These are phyloP conservation scores for Chlorella vulgaris DNA, from an alignment of 139 green algal species.

Conservation along the genomic window DNA sequence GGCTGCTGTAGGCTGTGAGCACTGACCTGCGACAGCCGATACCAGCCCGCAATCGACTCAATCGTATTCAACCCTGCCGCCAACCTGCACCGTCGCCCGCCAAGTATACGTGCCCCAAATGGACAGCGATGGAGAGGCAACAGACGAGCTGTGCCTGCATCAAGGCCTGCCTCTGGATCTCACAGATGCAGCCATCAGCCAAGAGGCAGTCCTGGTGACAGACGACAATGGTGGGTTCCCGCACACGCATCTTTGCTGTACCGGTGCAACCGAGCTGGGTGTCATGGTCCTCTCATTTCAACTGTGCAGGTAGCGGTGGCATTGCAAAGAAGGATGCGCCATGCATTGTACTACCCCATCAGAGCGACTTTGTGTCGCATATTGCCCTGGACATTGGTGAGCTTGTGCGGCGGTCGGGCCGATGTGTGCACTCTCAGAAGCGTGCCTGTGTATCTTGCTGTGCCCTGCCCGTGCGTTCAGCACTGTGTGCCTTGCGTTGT, in stretches of 20 bases:
- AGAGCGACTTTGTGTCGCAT: constrained; percentile 86
- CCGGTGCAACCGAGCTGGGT: neutral
- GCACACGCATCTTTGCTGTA: neutral
- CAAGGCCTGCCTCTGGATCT: constrained; percentile 23
- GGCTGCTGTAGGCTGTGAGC: no score
- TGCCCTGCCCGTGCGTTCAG: no score
- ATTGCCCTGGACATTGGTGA: constrained; percentile 92
- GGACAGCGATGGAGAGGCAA: no score
- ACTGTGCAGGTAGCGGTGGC: no score
- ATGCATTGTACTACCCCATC: constrained; percentile 92
- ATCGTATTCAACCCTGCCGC: no score
- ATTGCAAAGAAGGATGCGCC: constrained; percentile 59
- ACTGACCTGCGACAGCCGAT: no score
- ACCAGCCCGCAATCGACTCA: no score
- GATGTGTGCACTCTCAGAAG: neutral
- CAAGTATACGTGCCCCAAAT: no score
- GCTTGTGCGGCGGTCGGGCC: neutral
- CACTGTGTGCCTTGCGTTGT: neutral
- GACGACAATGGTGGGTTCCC: neutral
- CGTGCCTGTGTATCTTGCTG: no score
- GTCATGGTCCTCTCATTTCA: no score
- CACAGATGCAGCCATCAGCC: constrained; percentile 36
- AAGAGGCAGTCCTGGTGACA: neutral
- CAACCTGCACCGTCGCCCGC: no score
- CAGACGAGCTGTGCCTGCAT: no score